Evolutionary conservation across 1,284 basidiomycete species (phyloP), one percentile per base, ranked within the genome.

Genomic region (Marasmius sp.): DNA sequence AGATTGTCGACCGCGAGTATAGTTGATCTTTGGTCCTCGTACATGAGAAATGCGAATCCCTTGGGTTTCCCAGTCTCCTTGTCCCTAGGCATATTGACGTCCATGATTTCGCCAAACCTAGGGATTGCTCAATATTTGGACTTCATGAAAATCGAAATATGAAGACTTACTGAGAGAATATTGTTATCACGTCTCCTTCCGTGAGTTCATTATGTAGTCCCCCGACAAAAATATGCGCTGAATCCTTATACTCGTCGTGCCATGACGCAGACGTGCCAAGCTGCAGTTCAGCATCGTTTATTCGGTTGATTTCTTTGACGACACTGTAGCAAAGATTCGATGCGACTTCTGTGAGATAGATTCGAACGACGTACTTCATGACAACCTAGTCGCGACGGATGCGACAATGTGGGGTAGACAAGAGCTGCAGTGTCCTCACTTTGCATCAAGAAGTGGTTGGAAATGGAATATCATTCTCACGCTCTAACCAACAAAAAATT

Each of bases 21-120:
- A 3, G 97, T 99, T 61, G 93, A 96, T 52, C 94, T 86, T 77
- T 99, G 97, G 77, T 99, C 95, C 77, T 97, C 94, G 75, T 98
- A 99, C 96, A 99, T 98, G 64, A 99, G 80, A 77, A 98, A 99
- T 3, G 88, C 96, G 72, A 99, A 99, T 0, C 97, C 97, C 68
- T 83, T 87, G 3, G 89, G 82, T 73, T 95, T 95, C 37, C 94
- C 93, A 0, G 95, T 95, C 65, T 90, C 83, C 72, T 95, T 94
- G 77, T 97, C 93, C 53, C 95, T 86, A 20, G 97, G 97, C 72
- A 99, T 83, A 73, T 98, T 95, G 63, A 98, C 83, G 71, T 99
- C 95, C 78, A 95, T 91, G 33, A 98, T 85, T 74, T 99, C 97
- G 27, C 97, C 97, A 76, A 92, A 98, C 75, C 94, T 96, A 66